Evolutionary conservation across 805 yeast species (phyloP).

Genomic region (Wickerhamiella spandovensis): DNA sequence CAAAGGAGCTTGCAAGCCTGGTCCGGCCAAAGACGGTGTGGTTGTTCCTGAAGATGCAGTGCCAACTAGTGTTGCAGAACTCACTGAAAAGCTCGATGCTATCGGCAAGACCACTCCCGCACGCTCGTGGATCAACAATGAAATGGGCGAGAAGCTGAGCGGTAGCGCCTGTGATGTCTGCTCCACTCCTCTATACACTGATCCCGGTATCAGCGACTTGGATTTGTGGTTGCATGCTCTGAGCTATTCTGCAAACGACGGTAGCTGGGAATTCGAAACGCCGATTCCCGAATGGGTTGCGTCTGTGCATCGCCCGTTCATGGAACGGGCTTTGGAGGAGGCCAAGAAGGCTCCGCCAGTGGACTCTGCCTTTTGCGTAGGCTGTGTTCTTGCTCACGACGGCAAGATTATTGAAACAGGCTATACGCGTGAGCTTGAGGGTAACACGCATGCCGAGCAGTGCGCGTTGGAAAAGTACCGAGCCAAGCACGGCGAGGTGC

Average conservation of each 20-base stretch:
- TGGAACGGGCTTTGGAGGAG: conserved; percentile 64
- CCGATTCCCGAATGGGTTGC: conserved; percentile 76
- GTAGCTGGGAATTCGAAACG: conserved; percentile 59
- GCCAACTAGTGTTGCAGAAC: conserved; percentile 29
- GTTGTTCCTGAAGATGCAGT: conserved; percentile 18
- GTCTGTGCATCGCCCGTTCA: conserved; percentile 40
- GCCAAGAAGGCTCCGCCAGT: conserved; percentile 75
- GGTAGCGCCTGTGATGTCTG: conserved; percentile 54
- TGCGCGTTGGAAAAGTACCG: conserved; percentile 74
- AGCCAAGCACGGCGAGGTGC: conserved; percentile 34
- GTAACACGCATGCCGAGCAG: conserved; percentile 96
- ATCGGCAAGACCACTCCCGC: conserved; percentile 63
- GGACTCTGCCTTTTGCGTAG: conserved; percentile 84
- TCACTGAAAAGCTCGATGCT: conserved; percentile 38
- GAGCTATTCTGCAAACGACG: conserved; percentile 41
- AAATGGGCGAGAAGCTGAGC: conserved; percentile 51
- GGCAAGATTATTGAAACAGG: conserved; percentile 62
- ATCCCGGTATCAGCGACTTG: conserved; percentile 80
- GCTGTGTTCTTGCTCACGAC: conserved; percentile 66
- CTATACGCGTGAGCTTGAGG: conserved; percentile 78
- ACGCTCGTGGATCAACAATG: conserved; percentile 39
- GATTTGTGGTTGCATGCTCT: conserved; percentile 87
- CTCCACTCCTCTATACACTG: conserved; percentile 58
- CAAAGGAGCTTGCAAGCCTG: conserved; percentile 30
- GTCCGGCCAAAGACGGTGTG: no score